phyloP scores from a whole-genome alignment of 1,284 basidiomycete genomes.

The Chalciporus sp. region DNA sequence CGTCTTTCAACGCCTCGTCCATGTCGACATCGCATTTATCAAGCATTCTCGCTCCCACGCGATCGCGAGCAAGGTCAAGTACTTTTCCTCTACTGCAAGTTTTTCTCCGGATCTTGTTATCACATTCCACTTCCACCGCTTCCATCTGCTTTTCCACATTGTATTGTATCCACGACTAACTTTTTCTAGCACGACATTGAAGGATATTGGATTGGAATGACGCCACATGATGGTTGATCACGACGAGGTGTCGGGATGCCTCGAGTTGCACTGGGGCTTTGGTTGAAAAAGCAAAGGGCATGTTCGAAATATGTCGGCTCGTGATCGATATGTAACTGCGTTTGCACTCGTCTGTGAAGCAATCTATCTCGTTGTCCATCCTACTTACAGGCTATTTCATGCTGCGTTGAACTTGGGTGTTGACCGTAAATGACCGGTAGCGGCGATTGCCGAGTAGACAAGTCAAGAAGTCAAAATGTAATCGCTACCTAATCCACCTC shows the following conservation, averaged over 20 bases:
- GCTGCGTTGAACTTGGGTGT: no score
- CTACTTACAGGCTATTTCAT: no score
- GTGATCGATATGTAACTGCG: conserved; percentile 9
- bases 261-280: not conserved
- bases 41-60: conserved; percentile 7
- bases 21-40: conserved; percentile 8
- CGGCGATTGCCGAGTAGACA: conserved; percentile 10
- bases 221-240: conserved; percentile 1
- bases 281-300: conserved; percentile 9
- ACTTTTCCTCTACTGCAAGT: conserved; percentile 17
- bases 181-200: conserved; percentile 27
- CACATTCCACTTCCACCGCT: not conserved
- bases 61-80: conserved; percentile 37
- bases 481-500: not conserved
- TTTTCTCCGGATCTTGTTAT: conserved; percentile 4
- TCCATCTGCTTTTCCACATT: conserved; percentile 6
- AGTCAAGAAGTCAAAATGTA: not conserved
- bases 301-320: conserved; percentile 10
- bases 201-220: conserved; percentile 3
- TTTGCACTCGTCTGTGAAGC: not conserved
- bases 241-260: not conserved
- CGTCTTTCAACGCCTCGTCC: conserved; percentile 7
- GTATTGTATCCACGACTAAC: conserved; percentile 25
- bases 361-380: conserved; percentile 2
- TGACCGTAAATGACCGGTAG: not conserved